Percentiles rank a stretch among this genome's conserved stretches.
Evolutionary conservation across 257 asterid species (phyloP).

Genomic region (Catharanthus roseus): DNA sequence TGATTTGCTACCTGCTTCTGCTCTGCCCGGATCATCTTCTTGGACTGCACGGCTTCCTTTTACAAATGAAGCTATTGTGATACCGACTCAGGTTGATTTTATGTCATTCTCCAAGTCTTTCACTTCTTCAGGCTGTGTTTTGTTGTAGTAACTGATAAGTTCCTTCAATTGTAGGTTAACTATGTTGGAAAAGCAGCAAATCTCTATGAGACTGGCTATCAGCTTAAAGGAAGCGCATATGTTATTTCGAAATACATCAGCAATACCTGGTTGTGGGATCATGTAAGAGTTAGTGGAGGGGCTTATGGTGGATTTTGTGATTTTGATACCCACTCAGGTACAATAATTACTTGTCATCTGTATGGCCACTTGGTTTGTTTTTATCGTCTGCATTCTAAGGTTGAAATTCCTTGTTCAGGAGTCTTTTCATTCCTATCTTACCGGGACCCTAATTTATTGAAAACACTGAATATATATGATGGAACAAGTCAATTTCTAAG

Average conservation of each 20-base stretch:
- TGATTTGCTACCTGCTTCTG: conserved; percentile 73
- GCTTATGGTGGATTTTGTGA: conserved; percentile 99
- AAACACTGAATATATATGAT: conserved; percentile 87
- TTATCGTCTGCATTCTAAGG: conserved; percentile 16
- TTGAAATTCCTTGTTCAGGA: conserved; percentile 46
- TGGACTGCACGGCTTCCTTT: conserved; percentile 64
- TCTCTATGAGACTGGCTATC: conserved; percentile 78
- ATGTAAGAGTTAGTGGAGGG: conserved; percentile 99
- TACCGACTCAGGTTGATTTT: conserved; percentile 79
- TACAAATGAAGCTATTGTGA: conserved; percentile 83
- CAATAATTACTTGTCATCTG: conserved; percentile 10
- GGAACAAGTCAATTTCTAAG: conserved; percentile 78
- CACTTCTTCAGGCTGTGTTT: neutral
- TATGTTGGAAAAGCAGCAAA: conserved; percentile 99
- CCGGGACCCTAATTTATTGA: conserved; percentile 93
- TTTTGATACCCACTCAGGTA: conserved; percentile 94
- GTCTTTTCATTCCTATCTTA: conserved; percentile 88
- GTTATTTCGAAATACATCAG: conserved; percentile 77
- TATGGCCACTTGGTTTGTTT: conserved; percentile 4
- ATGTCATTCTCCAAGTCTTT: conserved; percentile 7
- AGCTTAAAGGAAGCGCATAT: conserved; percentile 88
- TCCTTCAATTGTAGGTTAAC: conserved; percentile 59
- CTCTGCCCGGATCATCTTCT: conserved; percentile 44
- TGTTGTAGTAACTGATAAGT: conserved; percentile 11
- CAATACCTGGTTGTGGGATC: conserved; percentile 98